A percentile compares a stretch with the other conserved stretches of the same genome.
Evolutionary conservation across 495 filamentous ascomycete species (phyloP).

Genomic region (Penicillium simplicissimum): DNA sequence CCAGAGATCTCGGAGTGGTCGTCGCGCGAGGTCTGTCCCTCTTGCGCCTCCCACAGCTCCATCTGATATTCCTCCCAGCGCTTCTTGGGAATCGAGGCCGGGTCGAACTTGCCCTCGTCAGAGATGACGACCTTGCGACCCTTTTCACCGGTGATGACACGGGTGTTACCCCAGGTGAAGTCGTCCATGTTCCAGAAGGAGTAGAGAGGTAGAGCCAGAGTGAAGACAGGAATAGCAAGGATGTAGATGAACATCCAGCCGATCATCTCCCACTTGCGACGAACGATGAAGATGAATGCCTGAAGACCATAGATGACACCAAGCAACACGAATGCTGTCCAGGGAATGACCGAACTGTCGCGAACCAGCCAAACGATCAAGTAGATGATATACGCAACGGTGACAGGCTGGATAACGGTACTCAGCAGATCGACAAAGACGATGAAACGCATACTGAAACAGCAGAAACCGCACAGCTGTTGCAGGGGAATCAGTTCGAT

Average conservation of each 20-base stretch:
- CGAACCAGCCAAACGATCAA: slow-evolving; percentile 71
- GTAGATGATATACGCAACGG: slow-evolving; percentile 87
- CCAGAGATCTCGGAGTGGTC: slow-evolving; percentile 92
- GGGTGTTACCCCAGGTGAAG: slow-evolving; percentile 98
- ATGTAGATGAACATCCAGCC: slow-evolving; percentile 99
- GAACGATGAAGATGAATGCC: slow-evolving; percentile 93
- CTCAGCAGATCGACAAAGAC: slow-evolving; percentile 93
- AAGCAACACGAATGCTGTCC: slow-evolving; percentile 85
- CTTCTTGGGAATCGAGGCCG: slow-evolving; percentile 88
- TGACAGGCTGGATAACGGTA: slow-evolving; percentile 90
- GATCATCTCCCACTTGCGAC: slow-evolving; percentile 98
- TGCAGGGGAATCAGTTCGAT: slow-evolving; percentile 91
- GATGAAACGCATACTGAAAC: slow-evolving; percentile 98
- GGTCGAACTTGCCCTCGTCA: slow-evolving; percentile 98
- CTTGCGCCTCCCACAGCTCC: slow-evolving; percentile 78
- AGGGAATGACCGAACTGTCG: slow-evolving; percentile 64
- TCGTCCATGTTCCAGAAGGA: slow-evolving; percentile 99
- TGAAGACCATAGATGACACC: slow-evolving; percentile 96
- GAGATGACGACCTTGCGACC: slow-evolving; percentile 90
- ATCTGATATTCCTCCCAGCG: slow-evolving; percentile 99
- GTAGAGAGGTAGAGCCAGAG: slow-evolving; percentile 88
- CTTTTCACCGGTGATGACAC: slow-evolving; percentile 94
- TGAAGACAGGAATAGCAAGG: slow-evolving; percentile 87
- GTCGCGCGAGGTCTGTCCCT: slow-evolving; percentile 70
- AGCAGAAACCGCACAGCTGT: slow-evolving; percentile 98